phyloP scores from a whole-genome alignment of 1,284 basidiomycete species.

The Ganoderma resinaceum region DNA sequence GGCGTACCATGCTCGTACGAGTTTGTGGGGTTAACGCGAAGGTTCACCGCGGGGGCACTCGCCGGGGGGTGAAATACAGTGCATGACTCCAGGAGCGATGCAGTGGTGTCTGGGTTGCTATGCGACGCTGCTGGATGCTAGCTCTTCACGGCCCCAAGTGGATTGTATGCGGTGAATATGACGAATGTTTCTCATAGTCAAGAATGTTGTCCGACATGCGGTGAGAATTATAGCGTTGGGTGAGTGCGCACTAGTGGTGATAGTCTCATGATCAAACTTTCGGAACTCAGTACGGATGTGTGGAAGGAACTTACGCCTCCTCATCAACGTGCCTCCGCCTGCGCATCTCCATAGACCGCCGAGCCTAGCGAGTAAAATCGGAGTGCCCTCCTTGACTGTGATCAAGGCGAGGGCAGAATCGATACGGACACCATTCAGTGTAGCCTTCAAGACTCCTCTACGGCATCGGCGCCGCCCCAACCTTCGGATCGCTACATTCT shows the following conservation, averaged over 20 bases:
- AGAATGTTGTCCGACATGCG: not conserved
- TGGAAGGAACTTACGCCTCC: not conserved
- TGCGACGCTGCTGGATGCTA: not conserved
- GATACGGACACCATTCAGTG: not conserved
- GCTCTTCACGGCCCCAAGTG: not conserved
- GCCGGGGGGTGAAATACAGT: not conserved
- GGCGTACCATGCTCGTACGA: conserved; percentile 1
- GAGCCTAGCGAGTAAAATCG: not conserved
- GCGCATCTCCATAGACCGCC: not conserved
- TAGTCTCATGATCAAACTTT: conserved; percentile 1
- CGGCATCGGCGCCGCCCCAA: not conserved
- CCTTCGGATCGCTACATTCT: not conserved
- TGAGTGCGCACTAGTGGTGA: not conserved
- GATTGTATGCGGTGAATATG: not conserved
- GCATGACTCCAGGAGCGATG: not conserved
- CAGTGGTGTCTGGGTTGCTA: not conserved
- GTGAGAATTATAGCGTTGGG: not conserved
- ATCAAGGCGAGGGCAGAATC: not conserved
- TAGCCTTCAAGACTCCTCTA: not conserved
- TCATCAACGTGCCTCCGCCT: not conserved
- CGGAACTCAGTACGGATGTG: not conserved
- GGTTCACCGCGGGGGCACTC: not conserved
- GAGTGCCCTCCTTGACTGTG: not conserved
- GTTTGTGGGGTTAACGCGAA: conserved; percentile 1
- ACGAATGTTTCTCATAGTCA: not conserved